Evolutionary conservation across 2,329 filamentous ascomycete species (phyloP), one percentile per base, ranked within the genome.

Genomic region (Endoconidiophora laricicola): DNA sequence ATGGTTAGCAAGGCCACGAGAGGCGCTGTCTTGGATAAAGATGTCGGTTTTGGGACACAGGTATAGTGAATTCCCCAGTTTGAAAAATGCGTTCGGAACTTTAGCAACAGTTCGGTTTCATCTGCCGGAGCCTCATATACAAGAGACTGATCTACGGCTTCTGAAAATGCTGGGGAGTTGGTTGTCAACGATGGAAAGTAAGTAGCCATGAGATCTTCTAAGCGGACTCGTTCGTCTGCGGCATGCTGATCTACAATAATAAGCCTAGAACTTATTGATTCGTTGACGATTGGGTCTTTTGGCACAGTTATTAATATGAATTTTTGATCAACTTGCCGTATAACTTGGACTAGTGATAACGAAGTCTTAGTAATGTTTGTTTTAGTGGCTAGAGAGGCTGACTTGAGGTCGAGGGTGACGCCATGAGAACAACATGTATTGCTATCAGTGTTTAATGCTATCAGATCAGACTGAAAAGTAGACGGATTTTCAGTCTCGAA

Each of bases 231-330:
- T 66, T 98, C 91, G 60, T 95, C 90, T 2, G 88, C 91, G 1
- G 91, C 91, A 60, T 98, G 91, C 59, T 98, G 91, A 59, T 98
- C 91, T 4, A 95, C 72, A 38, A 95, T 1, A 78, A 33, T 83
- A 67, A 44, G 16, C 39, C 48, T 6, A 41, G 10, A 36, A n/a
- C 12, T 7, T 50, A 6, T 33, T 7, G 29, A 33, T 33, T 33
- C 29, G 6, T 29, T 33, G 29, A 6, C 9, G 12, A 12, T 12
- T 33, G 29, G 12, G 6, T 33, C 47, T 65, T 54, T 76, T 81
- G 20, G 79, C 69, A 0, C 10, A 6, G 41, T 24, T 29, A 50
- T 29, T 16, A 98, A 65, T 14, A 98, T 82, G 60, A 94, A 98
- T 61, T 98, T 98, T 12, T 69, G 71, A 61, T 96, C 90, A 1